Evolutionary conservation across 176 grass and related monocot species (phyloP).

Genomic region (Dactylis glomerata): DNA sequence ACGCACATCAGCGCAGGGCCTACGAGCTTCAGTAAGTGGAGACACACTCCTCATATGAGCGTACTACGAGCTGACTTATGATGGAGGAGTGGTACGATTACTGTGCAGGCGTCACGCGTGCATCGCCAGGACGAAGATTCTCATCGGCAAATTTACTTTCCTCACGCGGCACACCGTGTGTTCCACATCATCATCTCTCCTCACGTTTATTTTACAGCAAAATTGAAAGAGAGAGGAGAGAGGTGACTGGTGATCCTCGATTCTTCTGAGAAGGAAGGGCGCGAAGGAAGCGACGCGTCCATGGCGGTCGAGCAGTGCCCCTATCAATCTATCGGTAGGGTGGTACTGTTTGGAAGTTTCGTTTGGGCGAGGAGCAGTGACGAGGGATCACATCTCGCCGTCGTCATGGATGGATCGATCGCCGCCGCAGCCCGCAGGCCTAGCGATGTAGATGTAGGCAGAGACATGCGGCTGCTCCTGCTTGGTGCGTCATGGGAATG

Average conservation of each 20-base stretch:
- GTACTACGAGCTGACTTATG: not conserved
- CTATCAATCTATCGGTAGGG: not conserved
- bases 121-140: not conserved
- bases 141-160: not conserved
- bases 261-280: not conserved
- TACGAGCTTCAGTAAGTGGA: not conserved
- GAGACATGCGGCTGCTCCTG: not conserved
- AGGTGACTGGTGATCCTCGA: not conserved
- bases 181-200: not conserved
- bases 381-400: not conserved
- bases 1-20: not conserved
- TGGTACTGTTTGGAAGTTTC: slow-evolving; percentile 16
- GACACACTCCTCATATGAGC: not conserved
- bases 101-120: not conserved
- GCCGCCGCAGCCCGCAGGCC: not conserved
- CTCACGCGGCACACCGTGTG: not conserved
- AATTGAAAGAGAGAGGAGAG: not conserved
- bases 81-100: too few relatives aligned
- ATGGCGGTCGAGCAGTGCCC: too few relatives aligned
- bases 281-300: not conserved
- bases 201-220: not conserved
- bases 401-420: not conserved
- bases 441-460: not conserved
- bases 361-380: not conserved
- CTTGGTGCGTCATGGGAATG: not conserved